Evolutionary conservation across 2,329 filamentous ascomycete species (phyloP), one percentile per base, ranked within the genome.

Genomic region (Achaetomium macrosporum): DNA sequence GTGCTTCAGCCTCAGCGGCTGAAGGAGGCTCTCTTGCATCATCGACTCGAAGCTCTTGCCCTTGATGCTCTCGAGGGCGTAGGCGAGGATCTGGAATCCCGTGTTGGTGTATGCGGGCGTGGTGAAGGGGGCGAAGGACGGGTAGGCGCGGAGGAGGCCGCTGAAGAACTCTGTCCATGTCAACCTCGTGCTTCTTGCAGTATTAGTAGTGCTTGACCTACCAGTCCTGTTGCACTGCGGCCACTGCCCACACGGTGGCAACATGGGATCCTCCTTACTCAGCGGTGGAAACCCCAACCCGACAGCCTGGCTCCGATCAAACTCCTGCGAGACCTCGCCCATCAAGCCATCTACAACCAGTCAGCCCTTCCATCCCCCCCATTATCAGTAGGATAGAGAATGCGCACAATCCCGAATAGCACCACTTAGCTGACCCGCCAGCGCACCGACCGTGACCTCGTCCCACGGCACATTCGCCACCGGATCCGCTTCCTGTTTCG

Each of bases 41-140:
- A 67, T 57, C 2, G 53, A 45, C 17, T 59, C 42, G 42, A 69
- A 65, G 6, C 59, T 48, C 17, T 61, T 63, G 8, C 68, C 67
- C 1, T 69, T 72, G 54, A 74, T 72, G 45, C 59, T 61, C 55
- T 73, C 67, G n/a, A 71, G 63, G 7, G 67, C 70, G 50, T 70
- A 73, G 2, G 63, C 62, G 4, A 73, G 60, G 33, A 73, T 63
- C 46, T 65, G 62, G 51, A 62, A 72, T 7, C 66, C 70, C 1
- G 65, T 58, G 56, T 74, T 72, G 46, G 67, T 60, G 54, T 62
- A 62, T 8, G 65, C 64, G 0, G 69, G 69, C 1, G 65, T 64
- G 25, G 63, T 57, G 12, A 60, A 66, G 1, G 67, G 61, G 4
- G 67, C 59, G 47, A 67, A 69, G 6, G 67, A 58, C 1, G 69